Evolutionary conservation across 2,329 filamentous ascomycete genomes (phyloP), one percentile per base, ranked within the genome.

Genomic region (Fusarium albidum): DNA sequence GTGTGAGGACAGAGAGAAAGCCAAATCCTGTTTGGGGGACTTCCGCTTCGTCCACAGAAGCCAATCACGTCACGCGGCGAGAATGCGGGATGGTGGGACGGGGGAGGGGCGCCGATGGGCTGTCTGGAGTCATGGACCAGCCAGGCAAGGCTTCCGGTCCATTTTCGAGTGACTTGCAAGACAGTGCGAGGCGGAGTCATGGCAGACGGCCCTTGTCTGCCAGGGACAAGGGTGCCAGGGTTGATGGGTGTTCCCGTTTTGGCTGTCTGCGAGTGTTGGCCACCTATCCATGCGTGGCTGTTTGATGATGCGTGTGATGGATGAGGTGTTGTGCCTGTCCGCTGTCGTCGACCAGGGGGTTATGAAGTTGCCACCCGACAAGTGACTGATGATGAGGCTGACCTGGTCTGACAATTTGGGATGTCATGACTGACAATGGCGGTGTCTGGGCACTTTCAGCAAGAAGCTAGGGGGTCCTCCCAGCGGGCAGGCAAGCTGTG

Each of bases 81-180:
- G 46, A 48, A 58, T 63, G 65, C 57, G 62, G 59, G 62, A 65
- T 64, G 63, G 59, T 65, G 62, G 63, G 59, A 57, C 27, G 43
- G 57, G 50, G 45, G 27, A 56, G 55, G 63, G 61, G 53, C 40
- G 45, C 57, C 55, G 52, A 64, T 58, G 59, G 44, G 40, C 59
- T 48, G 56, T 59, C 63, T 62, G 55, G 59, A 63, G 59, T 60
- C 31, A 48, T 52, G 35, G 48, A 59, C 56, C 48, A 51, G 51
- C 43, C 41, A 59, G 59, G 55, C 64, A 63, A 58, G 59, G 64
- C 50, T 70, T 71, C 67, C 70, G 71, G 67, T 69, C 66, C 59
- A 65, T 71, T 68, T 69, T 70, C 68, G 70, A 69, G 63, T 63
- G 61, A 69, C 66, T 53, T 66, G 49, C 27, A 26, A 39, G 35